phyloP scores from a whole-genome alignment of 495 filamentous ascomycete species.

The Xylaria cubensis region DNA sequence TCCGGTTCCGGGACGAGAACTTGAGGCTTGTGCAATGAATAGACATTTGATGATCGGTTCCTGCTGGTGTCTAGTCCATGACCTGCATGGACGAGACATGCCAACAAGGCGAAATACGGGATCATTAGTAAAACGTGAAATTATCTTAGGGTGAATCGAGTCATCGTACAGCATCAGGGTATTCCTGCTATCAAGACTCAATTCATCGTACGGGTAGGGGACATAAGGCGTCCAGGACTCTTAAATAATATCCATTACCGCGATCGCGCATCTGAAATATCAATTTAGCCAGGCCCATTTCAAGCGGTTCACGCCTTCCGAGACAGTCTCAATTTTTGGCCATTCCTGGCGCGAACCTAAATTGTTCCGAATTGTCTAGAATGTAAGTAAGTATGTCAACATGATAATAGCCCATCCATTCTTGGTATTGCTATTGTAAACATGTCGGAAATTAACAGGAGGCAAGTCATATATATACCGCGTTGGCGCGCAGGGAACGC shows the following conservation, averaged over 20 bases:
- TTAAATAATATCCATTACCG: background rate
- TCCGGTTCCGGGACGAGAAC: background rate
- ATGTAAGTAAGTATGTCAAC: background rate
- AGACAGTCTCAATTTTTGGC: slow-evolving; percentile 9
- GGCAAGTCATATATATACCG: slow-evolving; percentile 13
- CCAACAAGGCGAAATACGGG: slow-evolving; percentile 9
- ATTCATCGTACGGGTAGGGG: background rate
- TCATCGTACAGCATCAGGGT: background rate
- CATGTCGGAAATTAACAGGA: background rate
- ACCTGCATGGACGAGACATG: slow-evolving; percentile 1
- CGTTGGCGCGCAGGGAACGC: background rate
- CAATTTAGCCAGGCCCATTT: background rate
- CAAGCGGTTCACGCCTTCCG: background rate
- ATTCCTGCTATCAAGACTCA: background rate
- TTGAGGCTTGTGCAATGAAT: background rate
- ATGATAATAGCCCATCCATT: background rate
- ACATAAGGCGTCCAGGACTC: background rate
- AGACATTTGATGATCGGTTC: background rate
- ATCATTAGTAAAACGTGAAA: slow-evolving; percentile 6
- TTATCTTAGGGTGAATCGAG: background rate
- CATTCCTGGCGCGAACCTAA: background rate
- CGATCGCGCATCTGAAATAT: background rate
- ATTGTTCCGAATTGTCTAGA: background rate
- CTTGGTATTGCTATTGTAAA: background rate
- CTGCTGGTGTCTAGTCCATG: slow-evolving; percentile 8